phyloP scores from a whole-genome alignment of 116 monocot genomes.

The Papilionanthe hybrid region DNA sequence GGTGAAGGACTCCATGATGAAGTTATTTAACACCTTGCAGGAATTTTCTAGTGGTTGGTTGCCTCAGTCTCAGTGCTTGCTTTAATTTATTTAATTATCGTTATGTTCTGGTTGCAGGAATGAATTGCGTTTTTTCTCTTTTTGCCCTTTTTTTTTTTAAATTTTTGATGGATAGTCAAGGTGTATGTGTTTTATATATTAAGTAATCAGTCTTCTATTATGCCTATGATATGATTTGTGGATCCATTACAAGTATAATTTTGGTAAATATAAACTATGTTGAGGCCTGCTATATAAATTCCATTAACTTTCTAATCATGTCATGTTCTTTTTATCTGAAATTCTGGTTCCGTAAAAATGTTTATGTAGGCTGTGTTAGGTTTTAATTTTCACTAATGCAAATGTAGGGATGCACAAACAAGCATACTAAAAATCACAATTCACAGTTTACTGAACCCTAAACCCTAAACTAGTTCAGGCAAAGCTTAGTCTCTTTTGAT shows the following conservation, averaged over 20 bases:
- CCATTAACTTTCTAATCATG: background rate
- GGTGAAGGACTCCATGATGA: constrained; percentile 3
- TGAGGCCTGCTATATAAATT: background rate
- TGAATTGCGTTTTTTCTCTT: background rate
- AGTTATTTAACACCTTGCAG: constrained; percentile 3
- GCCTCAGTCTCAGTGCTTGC: background rate
- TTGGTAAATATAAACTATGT: background rate
- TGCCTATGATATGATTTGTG: background rate
- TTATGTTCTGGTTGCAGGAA: background rate
- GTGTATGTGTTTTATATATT: background rate
- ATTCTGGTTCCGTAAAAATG: no score
- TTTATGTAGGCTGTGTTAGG: no score
- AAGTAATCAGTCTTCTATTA: background rate
- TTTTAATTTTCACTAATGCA: no score
- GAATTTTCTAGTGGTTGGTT: constrained; percentile 9
- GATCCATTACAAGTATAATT: background rate
- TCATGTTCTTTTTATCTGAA: no score
- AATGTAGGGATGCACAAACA: no score
- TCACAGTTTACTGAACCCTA: no score
- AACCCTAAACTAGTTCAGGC: no score
- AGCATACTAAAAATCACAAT: no score
- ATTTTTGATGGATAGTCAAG: background rate
- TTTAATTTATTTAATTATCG: background rate
- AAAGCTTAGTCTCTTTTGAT: no score
- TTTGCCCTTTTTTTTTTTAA: background rate